phyloP scores from a whole-genome alignment of 257 asterid species.

The Cynanchum wilfordii region DNA sequence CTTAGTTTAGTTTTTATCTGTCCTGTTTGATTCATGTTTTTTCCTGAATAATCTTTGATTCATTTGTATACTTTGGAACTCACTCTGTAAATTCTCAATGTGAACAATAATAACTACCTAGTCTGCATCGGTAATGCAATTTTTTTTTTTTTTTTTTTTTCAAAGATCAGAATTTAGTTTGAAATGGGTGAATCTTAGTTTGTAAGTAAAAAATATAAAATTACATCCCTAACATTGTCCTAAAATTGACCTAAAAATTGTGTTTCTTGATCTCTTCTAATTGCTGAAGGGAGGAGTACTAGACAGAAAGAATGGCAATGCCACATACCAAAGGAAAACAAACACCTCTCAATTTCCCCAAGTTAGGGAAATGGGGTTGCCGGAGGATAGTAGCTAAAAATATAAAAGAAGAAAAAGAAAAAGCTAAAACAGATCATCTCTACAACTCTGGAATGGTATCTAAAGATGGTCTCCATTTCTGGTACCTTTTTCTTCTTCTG shows the following conservation, averaged over 20 bases:
- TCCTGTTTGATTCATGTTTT: not conserved
- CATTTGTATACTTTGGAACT: not conserved
- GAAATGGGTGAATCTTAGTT: too few relatives aligned
- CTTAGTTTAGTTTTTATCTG: not conserved
- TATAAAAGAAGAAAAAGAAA: too few relatives aligned
- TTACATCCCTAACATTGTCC: not conserved
- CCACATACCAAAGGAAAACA: not conserved
- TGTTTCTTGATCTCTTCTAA: not conserved
- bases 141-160: too few relatives aligned
- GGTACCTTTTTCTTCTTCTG: conserved; percentile 2
- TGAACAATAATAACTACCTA: not conserved
- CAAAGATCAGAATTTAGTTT: too few relatives aligned
- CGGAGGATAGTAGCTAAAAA: not conserved
- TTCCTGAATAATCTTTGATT: not conserved
- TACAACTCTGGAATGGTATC: conserved; percentile 45
- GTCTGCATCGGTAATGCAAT: too few relatives aligned
- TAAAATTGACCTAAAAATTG: not conserved
- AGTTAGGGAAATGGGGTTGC: conserved; percentile 22
- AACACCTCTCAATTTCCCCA: conserved; percentile 8
- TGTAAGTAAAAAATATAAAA: too few relatives aligned
- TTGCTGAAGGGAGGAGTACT: not conserved
- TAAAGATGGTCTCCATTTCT: conserved; percentile 51
- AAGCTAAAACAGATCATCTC: not conserved
- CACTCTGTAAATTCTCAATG: not conserved
- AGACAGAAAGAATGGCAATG: too few relatives aligned